phyloP scores from a whole-genome alignment of 768 basidiomycete species.

The Lactarius indigo region DNA sequence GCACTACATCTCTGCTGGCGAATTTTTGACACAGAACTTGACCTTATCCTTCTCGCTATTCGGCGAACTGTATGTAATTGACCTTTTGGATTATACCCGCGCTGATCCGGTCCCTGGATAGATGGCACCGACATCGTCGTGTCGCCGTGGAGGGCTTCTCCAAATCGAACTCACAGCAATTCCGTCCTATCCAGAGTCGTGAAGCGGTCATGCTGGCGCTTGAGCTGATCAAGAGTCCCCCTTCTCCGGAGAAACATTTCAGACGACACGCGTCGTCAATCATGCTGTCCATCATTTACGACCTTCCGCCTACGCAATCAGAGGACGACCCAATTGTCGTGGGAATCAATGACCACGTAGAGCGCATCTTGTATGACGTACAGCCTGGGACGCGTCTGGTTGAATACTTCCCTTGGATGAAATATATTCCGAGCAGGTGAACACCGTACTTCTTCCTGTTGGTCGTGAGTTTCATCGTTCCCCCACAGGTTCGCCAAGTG shows the following conservation, averaged over 20 bases:
- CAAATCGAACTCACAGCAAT: no score
- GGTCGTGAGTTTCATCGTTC: not conserved
- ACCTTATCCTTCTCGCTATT: no score
- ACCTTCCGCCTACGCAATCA: conserved; percentile 9
- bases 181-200: not conserved
- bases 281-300: conserved; percentile 28
- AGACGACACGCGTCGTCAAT: conserved; percentile 19
- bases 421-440: not conserved
- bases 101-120: no score
- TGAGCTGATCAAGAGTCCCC: not conserved
- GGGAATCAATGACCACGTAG: not conserved
- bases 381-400: not conserved
- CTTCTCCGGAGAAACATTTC: not conserved
- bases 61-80: no score
- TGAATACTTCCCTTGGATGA: not conserved
- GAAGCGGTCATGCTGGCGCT: not conserved
- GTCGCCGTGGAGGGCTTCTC: no score
- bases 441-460: not conserved
- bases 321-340: conserved; percentile 7
- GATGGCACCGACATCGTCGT: no score
- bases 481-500: not conserved
- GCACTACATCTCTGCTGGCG: no score
- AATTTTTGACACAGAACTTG: no score
- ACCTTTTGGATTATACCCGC: no score
- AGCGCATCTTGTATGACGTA: not conserved